Evolutionary conservation across 805 yeast genomes (phyloP), one percentile per base, ranked within the genome.

Genomic region (Starmera pachycereana): DNA sequence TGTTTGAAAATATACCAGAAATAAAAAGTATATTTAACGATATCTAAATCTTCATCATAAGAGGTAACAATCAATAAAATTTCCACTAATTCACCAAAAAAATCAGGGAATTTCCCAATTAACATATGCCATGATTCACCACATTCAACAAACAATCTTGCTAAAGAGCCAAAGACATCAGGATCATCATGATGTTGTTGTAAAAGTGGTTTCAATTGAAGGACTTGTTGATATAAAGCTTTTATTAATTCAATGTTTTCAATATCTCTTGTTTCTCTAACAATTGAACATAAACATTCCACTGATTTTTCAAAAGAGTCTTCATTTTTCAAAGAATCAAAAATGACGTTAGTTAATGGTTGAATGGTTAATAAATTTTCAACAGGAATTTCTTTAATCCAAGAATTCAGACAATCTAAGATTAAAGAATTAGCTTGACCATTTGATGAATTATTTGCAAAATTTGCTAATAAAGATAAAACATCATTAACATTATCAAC

Each of bases 111-210:
- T 50, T 76, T 76, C 7, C 90, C 87, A 38, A 92, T 77, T 29
- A 84, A 66, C 29, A 84, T 83, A 60, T 87, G 92, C 98, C 98
- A 92, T 2, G 95, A 74, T 61, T 88, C 97, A 41, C 95, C 96
- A 2, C 97, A 95, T 50, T 88, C 95, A 7, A 88, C 84, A 57
- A 83, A 85, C 34, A 92, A 58, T 52, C 92, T 71, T 0, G 95
- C 75, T 39, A 84, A 63, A 12, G 83, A 77, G 41, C 79, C 80
- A 52, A 83, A 72, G 32, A 71, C 68, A 30, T 82, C 92, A 2
- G 57, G 47, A 40, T 57, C 62, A 37, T 66, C 70, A 33, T 53
- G 51, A 25, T 50, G 62, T 39, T 69, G 71, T 14, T 65, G 60
- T 43, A 81, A 53, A 35, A 69, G 64, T 4, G 74, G 71, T 54